phyloP scores from a whole-genome alignment of 208 protist species.

The Wallacemonas sp. region DNA sequence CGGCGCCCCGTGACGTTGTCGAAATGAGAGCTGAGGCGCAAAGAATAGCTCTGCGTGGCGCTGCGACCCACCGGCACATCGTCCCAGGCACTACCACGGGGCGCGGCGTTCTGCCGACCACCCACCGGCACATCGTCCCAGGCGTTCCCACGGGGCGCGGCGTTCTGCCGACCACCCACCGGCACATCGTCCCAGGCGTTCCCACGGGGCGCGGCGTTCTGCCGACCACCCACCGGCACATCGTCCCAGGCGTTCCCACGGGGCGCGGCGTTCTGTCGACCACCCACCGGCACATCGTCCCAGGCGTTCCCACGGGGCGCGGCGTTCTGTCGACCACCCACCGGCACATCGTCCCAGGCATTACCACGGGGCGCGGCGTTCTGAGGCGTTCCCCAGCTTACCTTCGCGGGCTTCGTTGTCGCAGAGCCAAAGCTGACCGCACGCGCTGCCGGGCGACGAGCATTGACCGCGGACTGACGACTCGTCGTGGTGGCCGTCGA shows the following conservation, averaged over 20 bases:
- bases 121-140: constrained; percentile 11
- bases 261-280: not conserved
- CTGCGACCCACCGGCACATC: constrained; percentile 9
- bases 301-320: not conserved
- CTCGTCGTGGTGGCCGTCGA: too few species aligned
- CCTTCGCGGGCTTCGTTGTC: too few species aligned
- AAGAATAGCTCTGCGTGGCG: not conserved
- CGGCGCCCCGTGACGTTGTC: not conserved
- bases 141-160: not conserved
- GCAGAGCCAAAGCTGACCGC: too few species aligned
- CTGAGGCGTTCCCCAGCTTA: too few species aligned
- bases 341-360: constrained; percentile 4
- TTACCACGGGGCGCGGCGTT: too few species aligned
- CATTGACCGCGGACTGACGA: too few species aligned
- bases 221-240: constrained; percentile 9
- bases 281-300: constrained; percentile 10
- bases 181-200: not conserved
- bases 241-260: constrained; percentile 6
- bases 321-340: not conserved
- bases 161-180: too few species aligned
- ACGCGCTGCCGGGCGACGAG: too few species aligned
- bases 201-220: too few species aligned
- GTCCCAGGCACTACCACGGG: not conserved
- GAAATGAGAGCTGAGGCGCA: not conserved
- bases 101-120: not conserved